phyloP scores from a whole-genome alignment of 2,329 filamentous ascomycete genomes.

The Alternaria infectoria region DNA sequence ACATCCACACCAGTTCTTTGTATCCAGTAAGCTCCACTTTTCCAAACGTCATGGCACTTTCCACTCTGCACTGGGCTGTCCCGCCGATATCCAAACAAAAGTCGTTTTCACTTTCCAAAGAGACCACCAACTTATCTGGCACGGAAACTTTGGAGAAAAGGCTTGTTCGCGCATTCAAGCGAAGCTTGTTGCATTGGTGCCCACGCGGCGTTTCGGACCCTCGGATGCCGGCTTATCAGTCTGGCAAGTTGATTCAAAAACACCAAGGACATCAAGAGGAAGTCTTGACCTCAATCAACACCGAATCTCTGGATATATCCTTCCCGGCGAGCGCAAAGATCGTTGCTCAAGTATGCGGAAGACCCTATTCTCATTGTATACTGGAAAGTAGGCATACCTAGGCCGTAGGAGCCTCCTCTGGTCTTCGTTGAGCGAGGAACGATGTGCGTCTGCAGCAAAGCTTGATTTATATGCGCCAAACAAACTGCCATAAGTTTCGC shows the following conservation, averaged over 20 bases:
- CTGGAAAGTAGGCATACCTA: no score
- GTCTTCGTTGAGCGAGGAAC: no score
- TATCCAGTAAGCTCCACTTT: background rate
- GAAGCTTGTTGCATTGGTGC: background rate
- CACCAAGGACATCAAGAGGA: no score
- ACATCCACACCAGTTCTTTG: background rate
- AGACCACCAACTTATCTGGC: background rate
- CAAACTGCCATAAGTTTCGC: no score
- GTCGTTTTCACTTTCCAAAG: background rate
- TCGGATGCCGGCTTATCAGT: background rate
- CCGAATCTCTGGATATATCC: no score
- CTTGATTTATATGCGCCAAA: no score
- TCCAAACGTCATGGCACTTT: background rate
- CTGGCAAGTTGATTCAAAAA: background rate
- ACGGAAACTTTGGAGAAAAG: no score
- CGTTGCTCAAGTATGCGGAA: background rate
- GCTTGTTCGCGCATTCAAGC: background rate
- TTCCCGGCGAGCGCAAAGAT: no score
- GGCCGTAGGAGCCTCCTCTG: no score
- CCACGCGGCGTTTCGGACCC: background rate
- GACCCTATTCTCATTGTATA: no score
- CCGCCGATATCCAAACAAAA: background rate
- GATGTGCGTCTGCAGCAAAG: no score
- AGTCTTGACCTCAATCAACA: no score
- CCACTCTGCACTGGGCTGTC: background rate